A percentile compares a stretch with the other conserved stretches of the same genome.
Conservation (phyloP, 1,139 yeast species). For the Pichia inconspicua region DNA sequence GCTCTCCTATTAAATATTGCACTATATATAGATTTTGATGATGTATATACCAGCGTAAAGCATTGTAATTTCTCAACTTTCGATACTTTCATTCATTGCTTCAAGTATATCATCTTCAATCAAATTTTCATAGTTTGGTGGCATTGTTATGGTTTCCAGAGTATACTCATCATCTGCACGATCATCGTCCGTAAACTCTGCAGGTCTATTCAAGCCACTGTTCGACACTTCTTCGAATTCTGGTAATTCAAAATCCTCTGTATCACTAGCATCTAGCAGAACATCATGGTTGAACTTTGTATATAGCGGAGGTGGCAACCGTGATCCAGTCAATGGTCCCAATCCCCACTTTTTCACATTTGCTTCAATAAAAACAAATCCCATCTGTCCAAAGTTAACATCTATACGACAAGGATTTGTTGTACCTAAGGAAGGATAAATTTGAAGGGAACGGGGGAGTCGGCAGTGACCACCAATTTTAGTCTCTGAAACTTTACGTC, state of each 20-base stretch:
- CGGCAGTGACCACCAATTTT: constrained; percentile 63
- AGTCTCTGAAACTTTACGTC: constrained; percentile 59
- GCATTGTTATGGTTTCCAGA: constrained; percentile 10
- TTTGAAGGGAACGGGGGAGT: constrained; percentile 28
- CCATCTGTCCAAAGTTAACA: constrained; percentile 51
- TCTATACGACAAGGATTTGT: constrained; percentile 45
- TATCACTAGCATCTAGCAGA: constrained; percentile 45
- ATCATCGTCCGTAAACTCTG: constrained; percentile 22
- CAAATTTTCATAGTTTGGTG: constrained; percentile 15
- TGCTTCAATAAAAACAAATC: constrained; percentile 52
- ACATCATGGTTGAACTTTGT: constrained; percentile 49
- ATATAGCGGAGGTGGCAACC: constrained; percentile 59
- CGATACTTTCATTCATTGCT: constrained; percentile 13
- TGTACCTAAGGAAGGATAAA: constrained; percentile 47
- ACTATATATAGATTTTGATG: no score
- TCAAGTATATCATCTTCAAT: constrained; percentile 15
- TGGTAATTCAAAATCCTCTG: constrained; percentile 51
- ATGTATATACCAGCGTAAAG: no score
- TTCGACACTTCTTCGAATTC: constrained; percentile 31
- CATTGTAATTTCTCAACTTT: not conserved
- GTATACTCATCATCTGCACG: constrained; percentile 17
- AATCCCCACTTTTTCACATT: constrained; percentile 61
- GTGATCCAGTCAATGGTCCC: constrained; percentile 52
- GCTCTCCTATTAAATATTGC: not conserved
- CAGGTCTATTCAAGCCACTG: constrained; percentile 14